Evolutionary conservation across 768 basidiomycete genomes (phyloP), one percentile per base, ranked within the genome.

Genomic region (Collybiopsis luxurians): DNA sequence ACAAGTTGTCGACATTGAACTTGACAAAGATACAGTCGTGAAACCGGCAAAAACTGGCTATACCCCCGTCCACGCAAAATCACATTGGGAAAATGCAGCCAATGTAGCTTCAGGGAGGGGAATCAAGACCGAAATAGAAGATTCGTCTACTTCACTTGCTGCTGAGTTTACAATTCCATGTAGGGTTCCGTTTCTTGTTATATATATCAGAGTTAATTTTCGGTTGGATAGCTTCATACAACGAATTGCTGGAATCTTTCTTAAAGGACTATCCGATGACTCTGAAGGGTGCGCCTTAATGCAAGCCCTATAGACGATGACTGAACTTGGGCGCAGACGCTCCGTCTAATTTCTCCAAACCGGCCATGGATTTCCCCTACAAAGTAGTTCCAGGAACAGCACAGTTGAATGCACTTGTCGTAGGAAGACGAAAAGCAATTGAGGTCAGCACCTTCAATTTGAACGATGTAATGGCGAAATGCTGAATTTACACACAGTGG

Each of bases 1-100:
- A 56, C 80, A 83, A 62, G 69, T 81, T 19, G 65, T 79, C n/a
- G 81, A 83, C 60, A 64, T 81, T 26, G 80, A 82, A 55, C 71
- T 83, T 19, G 78, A 83, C 59, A 77, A 75, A 51, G 65, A 69
- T 50, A 83, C 80, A 3, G 56, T 73, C 5, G 62, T 82, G 45
- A 68, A 69, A 30, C 72, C 78, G 3, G 55, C 66, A 5, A 65
- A 61, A 31, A 64, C 62, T 23, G 68, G 65, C 39, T 76, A 74
- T 57, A 36, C 61, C 2, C 66, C 73, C 1, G 64, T 75, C 36
- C 65, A 66, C 30, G 61, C 73, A 4, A 76, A 69, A 42, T 62
- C 62, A 4, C 68, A 76, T 1, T 83, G 81, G 81, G 71, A 73
- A 24, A 57, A 56, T 26, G 13, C 28, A 43, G 13, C 15, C 19